phyloP scores from a whole-genome alignment of 2,329 filamentous ascomycete species.

The Aureobasidium namibiae region DNA sequence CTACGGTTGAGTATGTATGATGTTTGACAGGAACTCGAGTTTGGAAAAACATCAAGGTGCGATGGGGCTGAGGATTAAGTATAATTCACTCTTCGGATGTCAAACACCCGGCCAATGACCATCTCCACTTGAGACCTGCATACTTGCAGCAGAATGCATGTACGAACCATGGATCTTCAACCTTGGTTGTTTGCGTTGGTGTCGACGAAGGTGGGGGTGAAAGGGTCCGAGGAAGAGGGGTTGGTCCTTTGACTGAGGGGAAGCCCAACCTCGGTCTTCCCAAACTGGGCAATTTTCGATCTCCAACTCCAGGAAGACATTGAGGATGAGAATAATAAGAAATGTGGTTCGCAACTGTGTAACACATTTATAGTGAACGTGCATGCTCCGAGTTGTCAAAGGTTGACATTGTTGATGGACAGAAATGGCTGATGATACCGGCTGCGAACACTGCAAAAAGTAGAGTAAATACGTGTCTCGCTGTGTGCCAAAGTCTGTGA shows the following conservation, averaged over 20 bases:
- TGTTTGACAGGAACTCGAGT: background rate
- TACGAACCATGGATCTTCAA: background rate
- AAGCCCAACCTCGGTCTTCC: conserved; percentile 2
- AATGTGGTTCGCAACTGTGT: background rate
- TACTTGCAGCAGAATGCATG: background rate
- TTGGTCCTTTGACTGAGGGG: background rate
- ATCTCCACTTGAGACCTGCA: background rate
- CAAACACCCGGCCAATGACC: background rate
- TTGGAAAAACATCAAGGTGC: background rate
- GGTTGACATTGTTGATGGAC: background rate
- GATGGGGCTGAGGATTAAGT: too few relatives aligned
- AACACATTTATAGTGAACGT: background rate
- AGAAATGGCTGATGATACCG: background rate
- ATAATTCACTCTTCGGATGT: background rate
- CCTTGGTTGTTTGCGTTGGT: background rate
- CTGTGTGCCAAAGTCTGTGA: too few relatives aligned
- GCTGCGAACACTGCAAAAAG: too few relatives aligned
- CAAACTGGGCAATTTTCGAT: background rate
- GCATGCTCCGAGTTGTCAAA: background rate
- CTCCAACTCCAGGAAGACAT: background rate
- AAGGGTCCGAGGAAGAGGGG: background rate
- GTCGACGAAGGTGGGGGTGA: background rate
- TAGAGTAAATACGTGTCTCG: too few relatives aligned
- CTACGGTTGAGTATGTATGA: background rate
- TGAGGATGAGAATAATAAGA: too few relatives aligned